Evolutionary conservation across 1,139 yeast genomes (phyloP).

Genomic region (Scheffersomyces cryptocercus): DNA sequence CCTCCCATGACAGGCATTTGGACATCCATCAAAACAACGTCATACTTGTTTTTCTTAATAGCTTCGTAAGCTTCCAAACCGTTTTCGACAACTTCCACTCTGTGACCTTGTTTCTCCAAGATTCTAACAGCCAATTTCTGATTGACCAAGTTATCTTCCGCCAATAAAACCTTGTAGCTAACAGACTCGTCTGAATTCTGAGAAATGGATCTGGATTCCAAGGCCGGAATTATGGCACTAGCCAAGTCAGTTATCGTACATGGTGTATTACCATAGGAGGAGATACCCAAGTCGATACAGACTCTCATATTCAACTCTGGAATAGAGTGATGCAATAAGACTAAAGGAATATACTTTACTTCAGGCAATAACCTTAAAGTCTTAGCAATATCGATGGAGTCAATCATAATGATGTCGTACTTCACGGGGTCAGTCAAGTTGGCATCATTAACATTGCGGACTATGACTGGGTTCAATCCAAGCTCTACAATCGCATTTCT

Average conservation of each 20-base stretch:
- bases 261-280: slow-evolving; percentile 86
- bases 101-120: slow-evolving; percentile 79
- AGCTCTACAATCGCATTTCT: slow-evolving; percentile 40
- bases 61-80: slow-evolving; percentile 84
- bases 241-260: slow-evolving; percentile 81
- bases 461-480: slow-evolving; percentile 52
- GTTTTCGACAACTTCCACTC: slow-evolving; percentile 80
- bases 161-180: slow-evolving; percentile 71
- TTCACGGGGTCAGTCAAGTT: slow-evolving; percentile 55
- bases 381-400: slow-evolving; percentile 73
- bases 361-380: slow-evolving; percentile 67
- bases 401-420: slow-evolving; percentile 81
- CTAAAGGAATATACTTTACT: slow-evolving; percentile 80
- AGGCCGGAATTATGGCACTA: slow-evolving; percentile 78
- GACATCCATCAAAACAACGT: slow-evolving; percentile 88
- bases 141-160: slow-evolving; percentile 85
- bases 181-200: slow-evolving; percentile 78
- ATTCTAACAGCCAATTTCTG: slow-evolving; percentile 85
- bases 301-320: slow-evolving; percentile 80
- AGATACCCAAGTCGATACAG: slow-evolving; percentile 82
- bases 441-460: slow-evolving; percentile 51
- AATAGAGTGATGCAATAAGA: slow-evolving; percentile 70
- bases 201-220: slow-evolving; percentile 80
- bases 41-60: slow-evolving; percentile 63
- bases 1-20: slow-evolving; percentile 98